These are phyloP conservation scores for Salicornia ramosissima DNA, from an alignment of 148 eudicot species.

Conservation along the genomic window DNA sequence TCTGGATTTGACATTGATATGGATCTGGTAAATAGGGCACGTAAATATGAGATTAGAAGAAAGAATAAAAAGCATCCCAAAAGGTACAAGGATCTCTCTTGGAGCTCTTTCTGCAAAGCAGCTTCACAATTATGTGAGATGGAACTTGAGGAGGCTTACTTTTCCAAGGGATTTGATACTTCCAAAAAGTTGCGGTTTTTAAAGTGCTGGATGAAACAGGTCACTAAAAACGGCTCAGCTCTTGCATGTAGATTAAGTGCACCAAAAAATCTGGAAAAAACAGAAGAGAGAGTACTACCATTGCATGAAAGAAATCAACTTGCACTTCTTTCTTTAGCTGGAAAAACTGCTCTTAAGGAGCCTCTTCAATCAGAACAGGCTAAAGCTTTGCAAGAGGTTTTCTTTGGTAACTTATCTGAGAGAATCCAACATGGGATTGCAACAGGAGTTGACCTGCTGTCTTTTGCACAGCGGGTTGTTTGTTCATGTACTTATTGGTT, in stretches of 20 bases:
- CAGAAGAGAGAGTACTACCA: conserved; percentile 24
- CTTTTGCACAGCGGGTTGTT: conserved; percentile 69
- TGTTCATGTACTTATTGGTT: conserved; percentile 60
- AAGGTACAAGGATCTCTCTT: conserved; percentile 47
- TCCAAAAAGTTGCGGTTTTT: conserved; percentile 85
- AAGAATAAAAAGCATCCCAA: conserved; percentile 38
- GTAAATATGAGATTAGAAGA: conserved; percentile 41
- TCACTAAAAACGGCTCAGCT: conserved; percentile 25
- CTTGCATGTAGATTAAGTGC: conserved; percentile 19
- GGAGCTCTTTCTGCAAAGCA: conserved; percentile 68
- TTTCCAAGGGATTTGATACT: conserved; percentile 29
- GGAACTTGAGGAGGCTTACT: conserved; percentile 68
- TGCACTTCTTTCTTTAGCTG: conserved; percentile 26
- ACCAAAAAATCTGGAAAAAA: conserved; percentile 25
- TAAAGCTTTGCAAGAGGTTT: conserved; percentile 34
- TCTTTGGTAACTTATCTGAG: conserved; percentile 55
- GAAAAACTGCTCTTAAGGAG: conserved; percentile 15
- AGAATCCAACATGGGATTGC: conserved; percentile 67
- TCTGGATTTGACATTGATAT: conserved; percentile 18
- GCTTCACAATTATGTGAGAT: conserved; percentile 44
- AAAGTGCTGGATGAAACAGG: conserved; percentile 89
- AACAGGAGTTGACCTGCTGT: conserved; percentile 66
- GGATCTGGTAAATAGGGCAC: conserved; percentile 21
- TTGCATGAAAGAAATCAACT: conserved; percentile 37
- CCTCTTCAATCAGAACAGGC: conserved; percentile 29